These are phyloP conservation scores for Talaromyces sp. DNA, from an alignment of 2,329 filamentous ascomycete genomes.

Conservation along the genomic window DNA sequence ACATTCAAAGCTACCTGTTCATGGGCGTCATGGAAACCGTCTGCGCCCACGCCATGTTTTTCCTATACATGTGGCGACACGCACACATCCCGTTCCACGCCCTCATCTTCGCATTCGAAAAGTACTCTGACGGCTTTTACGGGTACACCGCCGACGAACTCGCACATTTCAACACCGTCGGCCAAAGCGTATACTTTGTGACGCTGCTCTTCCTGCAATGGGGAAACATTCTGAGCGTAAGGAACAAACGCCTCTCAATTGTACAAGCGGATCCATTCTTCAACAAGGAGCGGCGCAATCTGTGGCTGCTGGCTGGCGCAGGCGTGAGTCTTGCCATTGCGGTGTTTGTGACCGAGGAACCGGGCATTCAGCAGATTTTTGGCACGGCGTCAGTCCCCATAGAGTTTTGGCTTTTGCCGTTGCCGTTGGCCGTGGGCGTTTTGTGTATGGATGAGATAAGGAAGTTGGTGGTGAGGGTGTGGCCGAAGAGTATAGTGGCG, in stretches of 20 bases:
- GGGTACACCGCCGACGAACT: constrained; percentile 46
- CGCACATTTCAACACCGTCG: constrained; percentile 44
- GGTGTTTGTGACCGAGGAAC: constrained; percentile 50
- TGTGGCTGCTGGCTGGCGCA: constrained; percentile 45
- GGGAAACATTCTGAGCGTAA: constrained; percentile 49
- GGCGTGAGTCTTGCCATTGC: constrained; percentile 47
- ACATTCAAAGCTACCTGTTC: constrained; percentile 50
- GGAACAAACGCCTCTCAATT: constrained; percentile 49
- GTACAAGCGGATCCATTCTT: constrained; percentile 47
- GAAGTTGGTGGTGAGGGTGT: constrained; percentile 46
- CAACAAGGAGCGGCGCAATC: constrained; percentile 44
- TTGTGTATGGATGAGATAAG: constrained; percentile 50
- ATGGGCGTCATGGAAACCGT: constrained; percentile 49
- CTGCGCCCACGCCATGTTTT: constrained; percentile 50
- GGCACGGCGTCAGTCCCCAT: constrained; percentile 47
- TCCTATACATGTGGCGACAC: constrained; percentile 47
- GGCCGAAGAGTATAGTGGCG: constrained; percentile 42
- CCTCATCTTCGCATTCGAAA: constrained; percentile 49
- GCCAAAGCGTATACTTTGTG: constrained; percentile 52
- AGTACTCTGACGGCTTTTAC: constrained; percentile 45
- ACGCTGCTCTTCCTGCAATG: constrained; percentile 51
- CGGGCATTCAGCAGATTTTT: constrained; percentile 46
- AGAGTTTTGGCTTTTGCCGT: constrained; percentile 50
- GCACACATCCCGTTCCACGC: constrained; percentile 45
- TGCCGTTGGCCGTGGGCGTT: constrained; percentile 48